Base-by-base conservation (phyloP, 352 stramenopile genomes). In the Phytophthora palmivora region DNA sequence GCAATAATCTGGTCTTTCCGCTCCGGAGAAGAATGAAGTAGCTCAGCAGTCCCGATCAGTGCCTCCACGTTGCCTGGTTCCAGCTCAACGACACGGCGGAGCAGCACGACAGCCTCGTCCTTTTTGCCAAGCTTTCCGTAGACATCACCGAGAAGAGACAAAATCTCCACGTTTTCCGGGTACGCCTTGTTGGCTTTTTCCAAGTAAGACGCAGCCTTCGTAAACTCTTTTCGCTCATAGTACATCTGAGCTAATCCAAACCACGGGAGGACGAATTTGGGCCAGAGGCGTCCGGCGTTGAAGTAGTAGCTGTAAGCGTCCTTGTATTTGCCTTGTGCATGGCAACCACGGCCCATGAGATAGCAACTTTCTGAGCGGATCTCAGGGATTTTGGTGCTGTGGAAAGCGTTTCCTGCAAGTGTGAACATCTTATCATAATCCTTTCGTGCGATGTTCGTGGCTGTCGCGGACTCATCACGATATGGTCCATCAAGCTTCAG, bases 311-410 rank as follows among this genome's bases (percentile, higher is more conserved):
- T 97, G 67, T 97, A 97, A 11, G 97, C 97, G 55, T 98, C 88
- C 64, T 98, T 96, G 74, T 98, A 97, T 60, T 98, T 97, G 49
- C 89, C 89, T 54, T 84, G 83, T 30, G 95, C 92, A 67, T 99
- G 97, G 52, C 95, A 95, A n/a, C 97, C 96, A 49, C 97, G 90
- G 10, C 92, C 97, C 76, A 98, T 95, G 30, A 98, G 87, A 70
- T 98, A 99, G 48, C 97, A 97, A 60, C 94, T 98, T 74, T 99
- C 97, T 10, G 95, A 97, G 47, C 97, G 94, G 26, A 99, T 98
- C 54, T 94, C 83, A 7, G 87, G 67, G 14, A 94, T 92, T 67
- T 95, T 92, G 1, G 88, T 96, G 55, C 81, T 93, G 72, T 96
- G 88, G 67, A 95, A 96, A 24, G 88, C 88, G 48, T 91, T 96